Base-by-base conservation (phyloP, 1,284 basidiomycete species). In the Ceratobasidium sp. region DNA sequence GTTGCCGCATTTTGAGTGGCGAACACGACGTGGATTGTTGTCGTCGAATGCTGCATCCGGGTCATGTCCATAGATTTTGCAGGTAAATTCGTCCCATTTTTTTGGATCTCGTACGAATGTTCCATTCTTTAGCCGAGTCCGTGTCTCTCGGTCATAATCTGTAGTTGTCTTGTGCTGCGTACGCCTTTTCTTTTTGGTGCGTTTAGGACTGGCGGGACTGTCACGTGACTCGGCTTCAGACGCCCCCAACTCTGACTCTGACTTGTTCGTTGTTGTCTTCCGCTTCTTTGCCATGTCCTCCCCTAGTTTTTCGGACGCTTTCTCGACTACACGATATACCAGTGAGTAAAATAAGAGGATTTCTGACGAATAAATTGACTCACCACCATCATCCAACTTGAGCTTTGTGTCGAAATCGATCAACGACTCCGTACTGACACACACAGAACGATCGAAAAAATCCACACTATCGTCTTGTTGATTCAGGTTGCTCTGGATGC, bases 1-100 rank as follows among this genome's bases (percentile, higher is more conserved):
- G 8, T 64, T 14, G 7, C 30, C 46, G 28, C 61, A 64, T 49
- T 28, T 64, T 11, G 46, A 50, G 46, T 50, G 46, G 5, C 61
- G 61, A 6, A 64, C 61, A 7, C 1, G 8, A 5, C 26, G 32
- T 5, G 61, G 61, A 46, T 64, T 35, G 18, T 5, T 5, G 2
- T 32, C 28, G 32, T 64, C 38, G 26, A 49, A 6, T 7, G 47
- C 28, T 13, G 61, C 61, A 35, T 50, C 4, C 3, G 9, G 18
- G 32, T 64, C 61, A 18, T 49, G 1, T 13, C n/a, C 28, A n/a
- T n/a, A 14, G 8, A 64, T 64, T 9, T 16, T 26, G 13, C 21
- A 6, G 4, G 1, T 21, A n/a, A 64, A 64, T 11, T 35, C 8
- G 28, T 18, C 28, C 44, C 44, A 50, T 28, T 23, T 30, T 18